Percentiles rank a stretch among this genome's conserved stretches.
Evolutionary conservation across 768 basidiomycete genomes (phyloP).

Genomic region (Calocybe indica): DNA sequence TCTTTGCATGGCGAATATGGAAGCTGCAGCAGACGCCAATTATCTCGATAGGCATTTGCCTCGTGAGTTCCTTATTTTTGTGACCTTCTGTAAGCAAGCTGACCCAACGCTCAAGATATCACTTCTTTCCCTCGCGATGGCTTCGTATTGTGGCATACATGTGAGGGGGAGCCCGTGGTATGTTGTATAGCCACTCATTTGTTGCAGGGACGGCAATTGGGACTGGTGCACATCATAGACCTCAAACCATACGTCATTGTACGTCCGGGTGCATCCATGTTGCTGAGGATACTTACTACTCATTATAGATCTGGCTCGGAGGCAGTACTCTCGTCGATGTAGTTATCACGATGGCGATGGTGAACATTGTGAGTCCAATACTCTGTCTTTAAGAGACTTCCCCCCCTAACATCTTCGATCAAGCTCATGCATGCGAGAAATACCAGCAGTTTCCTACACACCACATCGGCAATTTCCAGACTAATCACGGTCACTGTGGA

Average conservation of each 20-base stretch:
- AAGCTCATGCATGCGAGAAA: not conserved
- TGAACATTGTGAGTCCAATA: not conserved
- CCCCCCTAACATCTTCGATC: not conserved
- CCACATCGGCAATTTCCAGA: not conserved
- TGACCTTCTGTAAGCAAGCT: not conserved
- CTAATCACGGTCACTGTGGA: conserved; percentile 1
- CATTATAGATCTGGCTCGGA: not conserved
- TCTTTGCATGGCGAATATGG: conserved; percentile 6
- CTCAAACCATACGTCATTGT: not conserved
- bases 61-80: not conserved
- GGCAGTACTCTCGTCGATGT: not conserved
- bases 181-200: not conserved
- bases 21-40: conserved; percentile 1
- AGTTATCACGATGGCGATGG: conserved; percentile 1
- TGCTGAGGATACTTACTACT: not conserved
- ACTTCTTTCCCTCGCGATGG: conserved; percentile 1
- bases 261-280: not conserved
- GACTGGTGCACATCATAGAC: not conserved
- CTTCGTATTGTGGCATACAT: conserved; percentile 1
- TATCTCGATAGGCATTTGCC: not conserved
- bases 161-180: not conserved
- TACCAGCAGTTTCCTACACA: not conserved
- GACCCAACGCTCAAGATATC: not conserved
- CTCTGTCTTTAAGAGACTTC: not conserved
- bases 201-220: conserved; percentile 1